Evolutionary conservation across 1,284 basidiomycete species (phyloP), one percentile per base, ranked within the genome.

Genomic region (Irpex sp.): DNA sequence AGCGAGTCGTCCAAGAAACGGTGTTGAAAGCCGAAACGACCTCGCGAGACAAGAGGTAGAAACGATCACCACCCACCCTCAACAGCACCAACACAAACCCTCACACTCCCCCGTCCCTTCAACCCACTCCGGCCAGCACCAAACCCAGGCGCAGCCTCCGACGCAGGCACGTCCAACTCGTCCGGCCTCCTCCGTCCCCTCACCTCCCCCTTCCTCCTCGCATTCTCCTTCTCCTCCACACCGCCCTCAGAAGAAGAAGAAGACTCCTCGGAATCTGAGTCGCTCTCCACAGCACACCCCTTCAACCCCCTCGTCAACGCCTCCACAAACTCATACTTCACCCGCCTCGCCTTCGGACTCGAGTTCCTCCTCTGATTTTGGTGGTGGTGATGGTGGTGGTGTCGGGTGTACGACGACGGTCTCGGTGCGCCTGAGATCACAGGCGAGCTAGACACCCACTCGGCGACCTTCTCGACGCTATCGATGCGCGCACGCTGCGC

Each of bases 361-460:
- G 70, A 72, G 68, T 71, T 72, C 60, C 72, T 67, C 21, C 73
- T 70, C 15, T 51, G 49, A 21, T 19, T 51, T n/a, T 47, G 44
- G 21, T 26, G 2, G 26, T 26, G 26, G 2, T 26, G 26, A 3
- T 5, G 44, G n/a, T 13, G 9, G n/a, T n/a, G n/a, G n/a, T n/a
- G n/a, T n/a, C 40, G 64, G 58, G 62, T 15, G 64, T 63, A 60
- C 59, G 64, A 36, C 66, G 64, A 51, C 69, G 68, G 65, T 4
- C 64, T 64, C 11, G 64, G 62, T 8, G 64, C 61, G 15, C 64
- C 60, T 21, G 64, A 62, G 40, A 72, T 65, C 2, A 70, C 73
- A 8, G 73, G 71, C 67, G 71, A 73, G 64, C 69, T 68, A n/a
- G 73, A 71, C n/a, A 75, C 72, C 74, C 74, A 75, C 60, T 73